These are phyloP conservation scores for Acer yangbiense DNA, from an alignment of 345 rosid genomes.

Conservation along the genomic window DNA sequence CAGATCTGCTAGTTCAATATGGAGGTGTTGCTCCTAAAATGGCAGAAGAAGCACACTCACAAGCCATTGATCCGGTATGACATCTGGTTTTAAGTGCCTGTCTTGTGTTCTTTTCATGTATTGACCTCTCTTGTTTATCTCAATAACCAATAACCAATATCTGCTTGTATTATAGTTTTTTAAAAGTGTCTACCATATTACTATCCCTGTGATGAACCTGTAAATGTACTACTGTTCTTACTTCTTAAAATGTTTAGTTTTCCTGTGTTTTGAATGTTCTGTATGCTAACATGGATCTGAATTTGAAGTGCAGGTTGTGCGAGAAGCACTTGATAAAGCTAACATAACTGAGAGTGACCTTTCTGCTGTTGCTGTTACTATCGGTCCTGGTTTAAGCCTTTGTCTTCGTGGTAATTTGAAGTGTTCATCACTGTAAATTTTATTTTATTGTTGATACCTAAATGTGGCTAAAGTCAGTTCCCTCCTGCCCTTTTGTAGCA, in stretches of 20 bases:
- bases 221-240: background rate
- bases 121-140: background rate
- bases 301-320: constrained; percentile 65
- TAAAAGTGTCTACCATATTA: background rate
- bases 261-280: background rate
- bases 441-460: background rate
- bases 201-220: background rate
- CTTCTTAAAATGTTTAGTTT: background rate
- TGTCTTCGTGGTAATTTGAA: constrained; percentile 81
- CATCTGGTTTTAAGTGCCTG: background rate
- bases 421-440: background rate
- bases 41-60: constrained; percentile 91
- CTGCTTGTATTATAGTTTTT: background rate
- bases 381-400: constrained; percentile 96
- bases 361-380: constrained; percentile 97
- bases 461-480: background rate
- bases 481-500: background rate
- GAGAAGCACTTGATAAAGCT: constrained; percentile 77
- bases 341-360: constrained; percentile 63
- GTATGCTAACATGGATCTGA: background rate
- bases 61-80: constrained; percentile 75
- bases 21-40: constrained; percentile 97
- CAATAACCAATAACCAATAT: background rate
- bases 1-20: constrained; percentile 78
- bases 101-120: background rate